Evolutionary conservation across 208 protist species (phyloP).

Genomic region (Crithidia sp.): DNA sequence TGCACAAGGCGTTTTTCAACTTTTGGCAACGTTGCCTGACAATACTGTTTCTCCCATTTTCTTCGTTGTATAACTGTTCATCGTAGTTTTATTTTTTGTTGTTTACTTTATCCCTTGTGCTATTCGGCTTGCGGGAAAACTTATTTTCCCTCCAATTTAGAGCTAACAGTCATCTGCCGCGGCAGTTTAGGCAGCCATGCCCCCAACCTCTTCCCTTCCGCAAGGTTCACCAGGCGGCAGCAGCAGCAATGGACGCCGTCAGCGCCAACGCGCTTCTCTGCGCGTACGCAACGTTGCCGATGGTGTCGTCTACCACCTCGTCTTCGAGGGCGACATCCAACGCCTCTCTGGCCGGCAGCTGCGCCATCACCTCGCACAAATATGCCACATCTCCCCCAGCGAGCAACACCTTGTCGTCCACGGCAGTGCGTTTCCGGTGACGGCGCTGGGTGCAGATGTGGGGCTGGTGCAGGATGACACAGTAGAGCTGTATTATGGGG

Average conservation of each 20-base stretch:
- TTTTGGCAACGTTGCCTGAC: too few species aligned
- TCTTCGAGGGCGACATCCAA: constrained; percentile 60
- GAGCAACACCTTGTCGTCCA: constrained; percentile 44
- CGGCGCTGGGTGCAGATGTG: constrained; percentile 15
- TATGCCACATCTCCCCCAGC: constrained; percentile 41
- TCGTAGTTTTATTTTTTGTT: too few species aligned
- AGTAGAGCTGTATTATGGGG: constrained; percentile 2
- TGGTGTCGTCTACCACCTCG: constrained; percentile 64
- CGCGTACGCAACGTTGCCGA: constrained; percentile 48
- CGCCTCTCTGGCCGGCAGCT: constrained; percentile 54
- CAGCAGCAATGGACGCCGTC: constrained; percentile 1
- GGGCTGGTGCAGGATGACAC: constrained; percentile 26
- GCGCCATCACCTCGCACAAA: constrained; percentile 46
- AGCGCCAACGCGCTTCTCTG: constrained; percentile 31
- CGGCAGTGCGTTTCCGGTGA: not conserved
- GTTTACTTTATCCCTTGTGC: too few species aligned
- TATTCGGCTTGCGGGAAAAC: too few species aligned
- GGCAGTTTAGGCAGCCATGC: too few species aligned
- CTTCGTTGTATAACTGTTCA: too few species aligned
- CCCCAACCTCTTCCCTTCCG: too few species aligned
- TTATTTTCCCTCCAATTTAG: too few species aligned
- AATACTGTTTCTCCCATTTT: too few species aligned
- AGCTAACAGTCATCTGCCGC: too few species aligned
- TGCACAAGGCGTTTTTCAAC: too few species aligned
- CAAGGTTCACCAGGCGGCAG: too few species aligned